Evolutionary conservation across 176 grass and related monocot species (phyloP).

Genomic region (Phoenix dactylifera): DNA sequence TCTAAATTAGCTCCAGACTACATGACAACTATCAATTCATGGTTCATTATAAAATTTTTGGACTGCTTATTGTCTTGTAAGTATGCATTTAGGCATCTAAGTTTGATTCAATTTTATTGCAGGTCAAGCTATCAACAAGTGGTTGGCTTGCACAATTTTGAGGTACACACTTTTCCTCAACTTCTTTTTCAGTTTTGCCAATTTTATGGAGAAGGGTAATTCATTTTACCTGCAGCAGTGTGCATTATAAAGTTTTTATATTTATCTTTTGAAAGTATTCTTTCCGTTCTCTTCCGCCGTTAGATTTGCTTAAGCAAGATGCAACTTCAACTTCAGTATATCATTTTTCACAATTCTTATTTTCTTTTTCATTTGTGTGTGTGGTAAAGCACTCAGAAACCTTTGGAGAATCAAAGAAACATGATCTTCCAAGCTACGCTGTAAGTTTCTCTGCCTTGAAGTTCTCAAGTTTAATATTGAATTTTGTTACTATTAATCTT

Average conservation of each 20-base stretch:
- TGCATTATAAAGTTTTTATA: no score
- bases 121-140: constrained; percentile 20
- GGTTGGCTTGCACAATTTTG: constrained; percentile 16
- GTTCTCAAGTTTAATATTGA: background rate
- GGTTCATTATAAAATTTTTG: background rate
- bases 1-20: no score
- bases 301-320: background rate
- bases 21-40: background rate
- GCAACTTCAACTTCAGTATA: background rate
- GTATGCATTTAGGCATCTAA: background rate
- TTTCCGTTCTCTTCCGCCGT: background rate
- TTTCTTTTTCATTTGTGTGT: constrained; percentile 9
- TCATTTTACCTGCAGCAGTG: background rate
- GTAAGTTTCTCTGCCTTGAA: constrained; percentile 31
- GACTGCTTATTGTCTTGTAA: background rate
- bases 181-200: background rate
- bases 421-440: constrained; percentile 41
- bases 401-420: constrained; percentile 32
- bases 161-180: background rate
- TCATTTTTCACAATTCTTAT: constrained; percentile 1
- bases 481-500: background rate
- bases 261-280: background rate
- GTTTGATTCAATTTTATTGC: constrained; percentile 7
- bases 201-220: background rate
- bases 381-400: constrained; percentile 38